Percentiles rank a stretch among this genome's conserved stretches.
Conservation (phyloP, 2,329 filamentous ascomycete genomes). For the Trichoderma harzianum region DNA sequence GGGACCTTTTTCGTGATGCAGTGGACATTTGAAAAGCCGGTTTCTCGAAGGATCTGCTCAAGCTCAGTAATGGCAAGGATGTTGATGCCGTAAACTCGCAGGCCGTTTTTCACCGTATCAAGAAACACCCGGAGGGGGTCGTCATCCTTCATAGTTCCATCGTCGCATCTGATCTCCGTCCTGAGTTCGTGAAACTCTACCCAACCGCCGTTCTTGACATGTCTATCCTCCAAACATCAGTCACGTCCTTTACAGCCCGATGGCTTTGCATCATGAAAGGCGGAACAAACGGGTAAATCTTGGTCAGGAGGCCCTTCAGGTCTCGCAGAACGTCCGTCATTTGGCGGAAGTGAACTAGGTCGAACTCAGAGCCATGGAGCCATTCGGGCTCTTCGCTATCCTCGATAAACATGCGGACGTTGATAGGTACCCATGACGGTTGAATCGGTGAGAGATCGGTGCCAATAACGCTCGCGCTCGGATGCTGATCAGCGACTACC, state of each 20-base stretch:
- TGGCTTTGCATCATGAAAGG: neutral
- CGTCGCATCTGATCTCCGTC: conserved; percentile 41
- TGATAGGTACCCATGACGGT: conserved; percentile 51
- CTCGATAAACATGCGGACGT: conserved; percentile 61
- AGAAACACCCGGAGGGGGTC: conserved; percentile 37
- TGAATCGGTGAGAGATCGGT: conserved; percentile 47
- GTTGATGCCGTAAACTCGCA: conserved; percentile 39
- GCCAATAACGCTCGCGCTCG: conserved; percentile 39
- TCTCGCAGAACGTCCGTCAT: conserved; percentile 52
- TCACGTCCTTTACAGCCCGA: too few relatives aligned
- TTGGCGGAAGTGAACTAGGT: conserved; percentile 52
- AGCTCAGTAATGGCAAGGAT: conserved; percentile 36
- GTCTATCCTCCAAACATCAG: conserved; percentile 27
- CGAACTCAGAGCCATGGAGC: conserved; percentile 50
- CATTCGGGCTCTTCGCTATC: conserved; percentile 58
- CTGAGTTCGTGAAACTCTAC: conserved; percentile 49
- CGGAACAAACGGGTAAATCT: conserved; percentile 34
- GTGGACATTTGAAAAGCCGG: conserved; percentile 45
- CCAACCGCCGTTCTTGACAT: conserved; percentile 48
- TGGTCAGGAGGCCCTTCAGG: conserved; percentile 43
- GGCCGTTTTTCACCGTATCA: conserved; percentile 31
- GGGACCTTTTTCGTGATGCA: conserved; percentile 43
- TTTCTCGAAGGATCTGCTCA: conserved; percentile 34
- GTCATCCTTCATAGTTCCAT: conserved; percentile 41
- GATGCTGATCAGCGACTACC: conserved; percentile 41